Percentiles rank a stretch among this genome's conserved stretches.
Evolutionary conservation across 345 rosid species (phyloP).

Genomic region (Syzygium jambos): DNA sequence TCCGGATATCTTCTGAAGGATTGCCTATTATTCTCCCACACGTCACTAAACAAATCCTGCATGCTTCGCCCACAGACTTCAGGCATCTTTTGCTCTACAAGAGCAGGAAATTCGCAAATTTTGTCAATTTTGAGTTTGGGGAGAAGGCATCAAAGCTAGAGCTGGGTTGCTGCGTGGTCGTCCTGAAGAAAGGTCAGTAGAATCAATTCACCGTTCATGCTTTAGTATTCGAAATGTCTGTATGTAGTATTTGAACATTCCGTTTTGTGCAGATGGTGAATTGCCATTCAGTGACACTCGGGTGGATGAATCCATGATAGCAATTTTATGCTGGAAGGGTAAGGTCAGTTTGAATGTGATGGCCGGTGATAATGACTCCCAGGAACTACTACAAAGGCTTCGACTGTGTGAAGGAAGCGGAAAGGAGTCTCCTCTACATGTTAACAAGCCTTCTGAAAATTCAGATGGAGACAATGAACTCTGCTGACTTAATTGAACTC

Average conservation of each 20-base stretch:
- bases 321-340: slow-evolving; percentile 96
- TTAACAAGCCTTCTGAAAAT: slow-evolving; percentile 5
- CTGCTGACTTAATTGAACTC: not conserved
- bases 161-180: slow-evolving; percentile 75
- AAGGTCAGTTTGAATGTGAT: slow-evolving; percentile 64
- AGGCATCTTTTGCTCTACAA: slow-evolving; percentile 73
- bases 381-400: slow-evolving; percentile 71
- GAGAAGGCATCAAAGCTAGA: slow-evolving; percentile 61
- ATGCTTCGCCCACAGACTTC: slow-evolving; percentile 57
- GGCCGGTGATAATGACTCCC: slow-evolving; percentile 79
- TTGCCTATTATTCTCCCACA: slow-evolving; percentile 80
- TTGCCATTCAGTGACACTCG: slow-evolving; percentile 12
- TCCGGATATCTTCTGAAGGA: slow-evolving; percentile 94
- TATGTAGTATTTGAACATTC: not conserved
- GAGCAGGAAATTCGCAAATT: slow-evolving; percentile 58
- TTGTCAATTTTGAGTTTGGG: slow-evolving; percentile 55
- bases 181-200: slow-evolving; percentile 47
- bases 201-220: not conserved
- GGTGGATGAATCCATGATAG: slow-evolving; percentile 39
- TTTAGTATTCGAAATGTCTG: too few species aligned
- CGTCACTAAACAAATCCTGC: slow-evolving; percentile 72
- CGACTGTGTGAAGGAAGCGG: slow-evolving; percentile 22
- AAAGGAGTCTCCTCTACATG: slow-evolving; percentile 8
- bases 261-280: slow-evolving; percentile 26
- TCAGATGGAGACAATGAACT: not conserved